Evolutionary conservation across 768 basidiomycete species (phyloP).

Genomic region (Trametes cinnabarina): DNA sequence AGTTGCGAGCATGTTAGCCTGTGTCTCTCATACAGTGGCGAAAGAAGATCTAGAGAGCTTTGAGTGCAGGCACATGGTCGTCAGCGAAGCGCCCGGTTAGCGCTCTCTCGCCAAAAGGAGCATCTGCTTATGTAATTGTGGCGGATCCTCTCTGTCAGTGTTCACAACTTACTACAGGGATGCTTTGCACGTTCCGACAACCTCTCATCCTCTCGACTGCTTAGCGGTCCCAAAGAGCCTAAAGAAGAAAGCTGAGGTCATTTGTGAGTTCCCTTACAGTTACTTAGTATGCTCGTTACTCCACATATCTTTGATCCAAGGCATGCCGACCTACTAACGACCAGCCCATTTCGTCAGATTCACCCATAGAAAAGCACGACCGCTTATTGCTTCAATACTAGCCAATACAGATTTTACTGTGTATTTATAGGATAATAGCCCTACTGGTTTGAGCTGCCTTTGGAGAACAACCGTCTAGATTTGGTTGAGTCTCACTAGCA

Average conservation of each 20-base stretch:
- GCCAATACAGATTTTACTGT: too few species aligned
- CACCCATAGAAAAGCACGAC: background rate
- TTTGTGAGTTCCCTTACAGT: background rate
- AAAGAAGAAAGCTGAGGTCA: too few species aligned
- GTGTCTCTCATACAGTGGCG: background rate
- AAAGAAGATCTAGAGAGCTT: background rate
- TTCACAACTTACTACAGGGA: background rate
- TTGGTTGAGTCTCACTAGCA: too few species aligned
- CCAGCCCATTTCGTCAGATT: background rate
- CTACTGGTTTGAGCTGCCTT: too few species aligned
- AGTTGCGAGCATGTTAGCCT: background rate
- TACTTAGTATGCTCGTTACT: too few species aligned
- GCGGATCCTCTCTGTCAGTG: constrained; percentile 17
- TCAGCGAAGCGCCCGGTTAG: background rate
- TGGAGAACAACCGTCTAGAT: too few species aligned
- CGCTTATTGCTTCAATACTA: background rate
- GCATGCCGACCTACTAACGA: background rate
- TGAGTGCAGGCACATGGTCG: background rate
- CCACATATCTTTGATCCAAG: background rate
- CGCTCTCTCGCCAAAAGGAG: background rate
- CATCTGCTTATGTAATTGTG: constrained; percentile 18
- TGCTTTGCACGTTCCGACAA: background rate
- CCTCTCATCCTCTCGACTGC: background rate
- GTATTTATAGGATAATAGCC: too few species aligned
- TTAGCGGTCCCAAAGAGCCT: background rate